These are phyloP conservation scores for Tetradesmus obliquus DNA, from an alignment of 139 green algal species.

Conservation along the genomic window DNA sequence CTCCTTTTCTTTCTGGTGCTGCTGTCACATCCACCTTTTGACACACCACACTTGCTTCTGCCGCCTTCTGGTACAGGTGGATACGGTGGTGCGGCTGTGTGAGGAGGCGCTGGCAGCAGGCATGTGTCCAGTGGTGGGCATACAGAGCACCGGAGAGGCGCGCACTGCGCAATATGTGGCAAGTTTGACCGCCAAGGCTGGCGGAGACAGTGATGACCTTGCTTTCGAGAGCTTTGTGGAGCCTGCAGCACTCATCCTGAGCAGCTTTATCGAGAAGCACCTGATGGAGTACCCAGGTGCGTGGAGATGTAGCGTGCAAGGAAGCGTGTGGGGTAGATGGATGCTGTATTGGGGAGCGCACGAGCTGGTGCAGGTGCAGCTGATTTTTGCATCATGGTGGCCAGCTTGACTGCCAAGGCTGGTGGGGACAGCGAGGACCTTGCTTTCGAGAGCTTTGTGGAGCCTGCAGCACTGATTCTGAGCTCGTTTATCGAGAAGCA, in stretches of 20 bases:
- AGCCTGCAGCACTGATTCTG: conserved; percentile 61
- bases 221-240: conserved; percentile 67
- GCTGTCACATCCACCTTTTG: neutral
- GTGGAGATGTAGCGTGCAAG: too few relatives aligned
- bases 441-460: conserved; percentile 65
- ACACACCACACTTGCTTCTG: neutral
- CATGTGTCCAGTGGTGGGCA: conserved; percentile 77
- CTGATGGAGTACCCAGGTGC: neutral
- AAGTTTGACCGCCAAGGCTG: neutral
- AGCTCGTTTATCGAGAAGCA: conserved; percentile 51
- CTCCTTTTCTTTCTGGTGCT: neutral
- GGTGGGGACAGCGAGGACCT: conserved; percentile 27
- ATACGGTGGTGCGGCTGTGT: conserved; percentile 46
- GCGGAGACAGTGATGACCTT: conserved; percentile 26
- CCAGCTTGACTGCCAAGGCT: neutral
- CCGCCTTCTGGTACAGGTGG: conserved; percentile 6
- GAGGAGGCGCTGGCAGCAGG: conserved; percentile 63
- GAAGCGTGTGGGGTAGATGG: too few relatives aligned
- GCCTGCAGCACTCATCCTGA: conserved; percentile 58
- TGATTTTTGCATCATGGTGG: neutral
- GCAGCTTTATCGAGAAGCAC: conserved; percentile 51
- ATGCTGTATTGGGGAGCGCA: too few relatives aligned
- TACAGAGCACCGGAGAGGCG: conserved; percentile 76
- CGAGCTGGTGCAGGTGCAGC: neutral
- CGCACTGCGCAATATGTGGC: conserved; percentile 71